A percentile compares a stretch with the other conserved stretches of the same genome.
Conservation (phyloP, 164 flowering plant species). For the Magnolia changhungtana region DNA sequence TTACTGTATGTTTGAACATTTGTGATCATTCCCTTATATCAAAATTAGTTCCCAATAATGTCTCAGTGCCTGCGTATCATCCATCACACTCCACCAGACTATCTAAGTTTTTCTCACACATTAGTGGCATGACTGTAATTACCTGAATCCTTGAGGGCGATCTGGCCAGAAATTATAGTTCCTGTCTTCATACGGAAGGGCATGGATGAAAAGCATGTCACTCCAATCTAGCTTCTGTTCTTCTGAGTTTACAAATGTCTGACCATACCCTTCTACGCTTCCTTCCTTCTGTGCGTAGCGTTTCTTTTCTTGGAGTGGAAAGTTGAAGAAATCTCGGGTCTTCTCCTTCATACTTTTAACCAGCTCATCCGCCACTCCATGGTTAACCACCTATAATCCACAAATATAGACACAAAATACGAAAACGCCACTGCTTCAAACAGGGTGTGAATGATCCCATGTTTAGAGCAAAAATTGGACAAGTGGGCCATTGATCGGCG, state of each 20-base stretch:
- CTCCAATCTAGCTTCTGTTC: constrained; percentile 7
- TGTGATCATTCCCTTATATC: too few species aligned
- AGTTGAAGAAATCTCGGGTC: constrained; percentile 1
- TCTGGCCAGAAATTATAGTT: constrained; percentile 6
- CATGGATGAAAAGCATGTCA: constrained; percentile 9
- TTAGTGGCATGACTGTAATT: background rate
- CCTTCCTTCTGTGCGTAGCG: constrained; percentile 7
- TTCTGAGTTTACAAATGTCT: constrained; percentile 6
- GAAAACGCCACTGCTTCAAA: too few species aligned
- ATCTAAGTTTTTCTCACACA: too few species aligned
- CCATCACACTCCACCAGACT: too few species aligned
- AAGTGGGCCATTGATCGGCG: too few species aligned
- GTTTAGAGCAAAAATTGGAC: too few species aligned
- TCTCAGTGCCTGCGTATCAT: too few species aligned
- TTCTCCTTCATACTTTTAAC: constrained; percentile 3
- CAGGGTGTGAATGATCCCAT: too few species aligned
- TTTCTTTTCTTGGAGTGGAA: constrained; percentile 9
- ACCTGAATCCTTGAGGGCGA: constrained; percentile 11
- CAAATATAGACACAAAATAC: too few species aligned
- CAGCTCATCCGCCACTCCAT: constrained; percentile 1
- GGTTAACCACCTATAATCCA: constrained; percentile 7
- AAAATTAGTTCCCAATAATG: too few species aligned
- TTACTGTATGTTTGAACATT: too few species aligned
- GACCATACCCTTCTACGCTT: constrained; percentile 15
- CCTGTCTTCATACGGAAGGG: constrained; percentile 6